phyloP scores from a whole-genome alignment of 805 yeast species.

The Spathaspora arborariae region DNA sequence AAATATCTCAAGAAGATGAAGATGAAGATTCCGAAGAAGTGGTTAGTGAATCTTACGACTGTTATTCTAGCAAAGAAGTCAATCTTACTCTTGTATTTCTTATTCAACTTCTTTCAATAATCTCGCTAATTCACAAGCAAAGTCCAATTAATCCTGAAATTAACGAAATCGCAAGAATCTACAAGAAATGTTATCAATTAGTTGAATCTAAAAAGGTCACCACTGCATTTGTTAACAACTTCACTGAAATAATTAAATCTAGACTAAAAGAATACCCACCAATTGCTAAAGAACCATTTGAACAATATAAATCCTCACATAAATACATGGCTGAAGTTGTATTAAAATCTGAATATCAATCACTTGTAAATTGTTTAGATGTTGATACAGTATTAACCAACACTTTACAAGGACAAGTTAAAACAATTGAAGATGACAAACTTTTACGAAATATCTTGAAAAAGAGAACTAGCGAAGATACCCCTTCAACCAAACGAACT shows the following conservation, averaged over 20 bases:
- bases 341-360: slow-evolving; percentile 50
- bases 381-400: slow-evolving; percentile 19
- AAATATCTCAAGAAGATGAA: slow-evolving; percentile 16
- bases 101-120: slow-evolving; percentile 46
- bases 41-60: slow-evolving; percentile 54
- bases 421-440: slow-evolving; percentile 55
- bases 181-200: slow-evolving; percentile 59
- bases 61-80: slow-evolving; percentile 54
- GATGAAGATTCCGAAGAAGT: slow-evolving; percentile 34
- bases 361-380: slow-evolving; percentile 42
- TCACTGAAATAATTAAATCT: slow-evolving; percentile 25
- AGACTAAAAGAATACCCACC: slow-evolving; percentile 50
- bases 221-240: slow-evolving; percentile 23
- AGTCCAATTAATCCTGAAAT: neutral
- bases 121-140: slow-evolving; percentile 15
- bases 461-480: slow-evolving; percentile 33
- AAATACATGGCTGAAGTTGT: slow-evolving; percentile 52
- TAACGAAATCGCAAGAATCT: slow-evolving; percentile 42
- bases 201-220: slow-evolving; percentile 52
- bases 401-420: slow-evolving; percentile 25
- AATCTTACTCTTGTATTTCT: slow-evolving; percentile 55
- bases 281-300: slow-evolving; percentile 19
- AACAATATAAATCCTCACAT: slow-evolving; percentile 8
- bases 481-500: neutral
- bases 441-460: slow-evolving; percentile 57